Evolutionary conservation across 768 basidiomycete genomes (phyloP).

Genomic region (Suillus clintonianus): DNA sequence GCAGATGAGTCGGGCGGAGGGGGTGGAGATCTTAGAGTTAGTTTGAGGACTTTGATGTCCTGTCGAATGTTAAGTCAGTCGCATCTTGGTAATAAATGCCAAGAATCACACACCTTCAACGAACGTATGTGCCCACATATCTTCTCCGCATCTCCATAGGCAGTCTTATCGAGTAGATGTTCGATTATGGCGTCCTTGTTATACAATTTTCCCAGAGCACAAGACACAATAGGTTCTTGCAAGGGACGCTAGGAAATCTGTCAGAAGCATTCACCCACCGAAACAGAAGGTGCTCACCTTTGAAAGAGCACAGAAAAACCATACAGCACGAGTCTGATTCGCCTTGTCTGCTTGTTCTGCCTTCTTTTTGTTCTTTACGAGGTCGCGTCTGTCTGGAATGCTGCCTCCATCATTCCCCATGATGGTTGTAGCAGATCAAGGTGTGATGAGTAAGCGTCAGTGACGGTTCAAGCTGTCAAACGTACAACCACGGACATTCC

Average conservation of each 20-base stretch:
- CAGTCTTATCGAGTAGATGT: constrained; percentile 78
- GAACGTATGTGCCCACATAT: constrained; percentile 93
- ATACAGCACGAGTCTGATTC: constrained; percentile 82
- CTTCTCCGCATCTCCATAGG: constrained; percentile 88
- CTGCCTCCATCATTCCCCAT: constrained; percentile 93
- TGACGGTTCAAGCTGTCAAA: background rate
- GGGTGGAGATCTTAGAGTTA: constrained; percentile 74
- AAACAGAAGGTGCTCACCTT: constrained; percentile 58
- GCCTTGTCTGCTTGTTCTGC: constrained; percentile 90
- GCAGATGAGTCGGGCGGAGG: constrained; percentile 34
- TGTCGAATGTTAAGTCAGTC: constrained; percentile 29
- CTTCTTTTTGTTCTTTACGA: constrained; percentile 75
- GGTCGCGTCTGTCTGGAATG: constrained; percentile 80
- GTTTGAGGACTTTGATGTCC: constrained; percentile 83
- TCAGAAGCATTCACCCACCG: constrained; percentile 3
- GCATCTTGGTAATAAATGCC: background rate
- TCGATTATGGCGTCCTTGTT: constrained; percentile 95
- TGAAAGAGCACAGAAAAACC: constrained; percentile 94
- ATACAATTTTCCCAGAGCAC: constrained; percentile 90
- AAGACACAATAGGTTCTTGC: constrained; percentile 87
- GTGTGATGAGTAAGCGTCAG: constrained; percentile 2
- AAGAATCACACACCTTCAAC: constrained; percentile 66
- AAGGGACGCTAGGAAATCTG: constrained; percentile 63
- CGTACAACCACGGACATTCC: background rate
- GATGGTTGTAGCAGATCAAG: constrained; percentile 11